Evolutionary conservation across 768 basidiomycete genomes (phyloP), one percentile per base, ranked within the genome.

Genomic region (Symmetrospora coprosmae): DNA sequence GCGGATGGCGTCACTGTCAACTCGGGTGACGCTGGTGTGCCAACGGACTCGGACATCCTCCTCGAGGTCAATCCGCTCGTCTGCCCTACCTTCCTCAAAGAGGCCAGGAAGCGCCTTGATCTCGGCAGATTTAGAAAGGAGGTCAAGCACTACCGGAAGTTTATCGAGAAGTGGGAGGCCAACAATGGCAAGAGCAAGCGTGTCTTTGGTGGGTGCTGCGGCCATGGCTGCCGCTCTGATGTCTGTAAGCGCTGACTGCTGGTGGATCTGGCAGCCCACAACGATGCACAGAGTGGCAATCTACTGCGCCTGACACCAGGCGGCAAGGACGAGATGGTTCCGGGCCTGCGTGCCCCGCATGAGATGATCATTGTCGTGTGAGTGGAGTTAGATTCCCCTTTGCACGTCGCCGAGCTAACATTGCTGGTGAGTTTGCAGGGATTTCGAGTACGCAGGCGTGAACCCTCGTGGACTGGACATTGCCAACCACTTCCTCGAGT

Each of bases 231-330:
- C 43, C 11, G 30, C 25, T 25, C 3, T 33, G 35, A 5, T 30
- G 27, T 84, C 87, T 9, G 85, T 87, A 67, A 8, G n/a, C 9
- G 11, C 9, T 9, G 9, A 46, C 7, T 4, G 30, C 17, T 35
- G 8, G 23, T 33, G n/a, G 48, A n/a, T 43, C 8, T 31, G 21
- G 25, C 30, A 55, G 79, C 85, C 61, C 92, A 99, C 74, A 99
- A 96, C 71, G 94, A 97, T 72, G 78, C 89, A 7, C 94, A 97
- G 73, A 91, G 88, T 70, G 92, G 91, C 47, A 99, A 99, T 73
- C 73, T 97, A 21, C 75, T 97, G 60, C 77, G 80, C 68, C 76
- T 94, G 67, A 69, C 66, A 45, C 66, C 66, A n/a, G 46, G 51
- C 23, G 37, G 43, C 8, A 41, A 67, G 48, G 37, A 65, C 13